phyloP scores from a whole-genome alignment of 345 rosid species.

The Populus euphratica region DNA sequence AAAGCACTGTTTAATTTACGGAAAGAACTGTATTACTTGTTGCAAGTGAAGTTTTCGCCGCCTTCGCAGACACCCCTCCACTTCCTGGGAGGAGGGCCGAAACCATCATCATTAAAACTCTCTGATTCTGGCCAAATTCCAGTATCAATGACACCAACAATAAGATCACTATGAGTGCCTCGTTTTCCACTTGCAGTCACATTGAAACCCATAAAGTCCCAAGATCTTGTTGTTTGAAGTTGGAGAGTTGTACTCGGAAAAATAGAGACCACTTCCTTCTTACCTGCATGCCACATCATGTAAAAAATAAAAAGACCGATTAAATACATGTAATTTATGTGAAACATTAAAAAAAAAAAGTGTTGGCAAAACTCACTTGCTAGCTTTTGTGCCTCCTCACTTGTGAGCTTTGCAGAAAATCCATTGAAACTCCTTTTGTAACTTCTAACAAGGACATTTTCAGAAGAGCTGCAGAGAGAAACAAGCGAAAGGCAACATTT shows the following conservation, averaged over 20 bases:
- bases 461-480: neutral
- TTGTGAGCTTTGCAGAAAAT: neutral
- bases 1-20: too few species aligned
- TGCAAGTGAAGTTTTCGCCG: conserved; percentile 3
- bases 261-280: neutral
- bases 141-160: neutral
- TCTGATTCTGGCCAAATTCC: conserved; percentile 12
- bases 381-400: neutral
- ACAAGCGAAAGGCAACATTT: neutral
- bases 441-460: neutral
- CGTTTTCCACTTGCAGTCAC: neutral
- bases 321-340: too few species aligned
- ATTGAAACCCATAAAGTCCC: conserved; percentile 6
- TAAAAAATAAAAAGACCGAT: too few species aligned
- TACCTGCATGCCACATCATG: neutral
- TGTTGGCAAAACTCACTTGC: neutral
- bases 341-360: too few species aligned
- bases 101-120: conserved; percentile 10
- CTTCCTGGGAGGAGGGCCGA: neutral
- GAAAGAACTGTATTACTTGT: conserved; percentile 2
- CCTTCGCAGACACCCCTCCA: conserved; percentile 13
- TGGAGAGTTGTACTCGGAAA: neutral
- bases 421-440: conserved; percentile 1
- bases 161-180: neutral
- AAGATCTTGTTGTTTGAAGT: conserved; percentile 1